phyloP scores from a whole-genome alignment of 768 basidiomycete genomes.

The Termitomyces sp. region DNA sequence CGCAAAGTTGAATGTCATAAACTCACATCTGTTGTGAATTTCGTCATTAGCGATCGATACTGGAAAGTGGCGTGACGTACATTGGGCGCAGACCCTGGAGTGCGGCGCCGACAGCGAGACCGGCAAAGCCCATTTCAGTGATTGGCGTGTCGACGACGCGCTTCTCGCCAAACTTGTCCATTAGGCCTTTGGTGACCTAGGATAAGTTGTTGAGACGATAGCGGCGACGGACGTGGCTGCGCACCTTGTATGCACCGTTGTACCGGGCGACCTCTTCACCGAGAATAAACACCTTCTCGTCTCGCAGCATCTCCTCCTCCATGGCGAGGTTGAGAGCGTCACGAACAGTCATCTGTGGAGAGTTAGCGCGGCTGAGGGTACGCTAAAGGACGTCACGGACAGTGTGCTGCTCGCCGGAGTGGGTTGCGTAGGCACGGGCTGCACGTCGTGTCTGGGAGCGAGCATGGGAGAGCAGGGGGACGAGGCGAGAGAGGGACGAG shows the following conservation, averaged over 20 bases:
- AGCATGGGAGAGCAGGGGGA: slow-evolving; percentile 48
- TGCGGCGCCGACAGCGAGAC: slow-evolving; percentile 91
- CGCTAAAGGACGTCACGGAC: slow-evolving; percentile 24
- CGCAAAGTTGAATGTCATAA: slow-evolving; percentile 99
- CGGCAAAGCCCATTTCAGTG: slow-evolving; percentile 98
- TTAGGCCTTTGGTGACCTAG: slow-evolving; percentile 94
- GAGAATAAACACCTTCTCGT: slow-evolving; percentile 90
- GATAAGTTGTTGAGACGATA: slow-evolving; percentile 9
- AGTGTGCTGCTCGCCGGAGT: slow-evolving; percentile 37
- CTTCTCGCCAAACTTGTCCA: slow-evolving; percentile 99
- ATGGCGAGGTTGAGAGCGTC: slow-evolving; percentile 96
- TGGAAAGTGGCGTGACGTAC: slow-evolving; percentile 32
- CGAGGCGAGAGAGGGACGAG: slow-evolving; percentile 57
- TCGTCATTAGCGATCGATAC: slow-evolving; percentile 8
- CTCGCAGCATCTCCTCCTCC: slow-evolving; percentile 99
- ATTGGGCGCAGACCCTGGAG: slow-evolving; percentile 92
- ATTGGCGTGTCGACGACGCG: slow-evolving; percentile 97
- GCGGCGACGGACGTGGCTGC: slow-evolving; percentile 6
- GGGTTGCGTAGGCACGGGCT: slow-evolving; percentile 63
- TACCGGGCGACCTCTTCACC: slow-evolving; percentile 99
- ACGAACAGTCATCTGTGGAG: slow-evolving; percentile 87
- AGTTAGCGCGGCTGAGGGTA: slow-evolving; percentile 1
- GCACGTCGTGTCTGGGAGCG: slow-evolving; percentile 40
- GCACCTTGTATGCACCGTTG: slow-evolving; percentile 94
- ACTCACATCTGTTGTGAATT: slow-evolving; percentile 71